Evolutionary conservation across 140 eudicot genomes (phyloP).

Genomic region (Erigeron philadelphicus): DNA sequence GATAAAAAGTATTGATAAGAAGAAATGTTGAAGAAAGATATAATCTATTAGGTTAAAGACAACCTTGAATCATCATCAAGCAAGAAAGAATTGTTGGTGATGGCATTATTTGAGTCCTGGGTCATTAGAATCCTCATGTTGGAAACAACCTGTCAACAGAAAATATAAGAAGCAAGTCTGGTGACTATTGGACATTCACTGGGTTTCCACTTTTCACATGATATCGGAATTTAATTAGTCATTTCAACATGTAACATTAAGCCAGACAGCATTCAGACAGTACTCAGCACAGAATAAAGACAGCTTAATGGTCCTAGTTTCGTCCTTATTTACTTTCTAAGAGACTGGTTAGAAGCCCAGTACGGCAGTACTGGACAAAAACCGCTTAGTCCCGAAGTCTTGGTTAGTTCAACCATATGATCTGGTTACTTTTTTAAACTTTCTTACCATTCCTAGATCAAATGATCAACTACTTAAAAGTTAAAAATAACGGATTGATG

Average conservation of each 20-base stretch:
- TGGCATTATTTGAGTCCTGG: slow-evolving; percentile 77
- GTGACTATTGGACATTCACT: not conserved
- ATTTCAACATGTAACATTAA: not conserved
- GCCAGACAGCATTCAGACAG: not conserved
- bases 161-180: not conserved
- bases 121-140: slow-evolving; percentile 84
- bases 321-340: too few species aligned
- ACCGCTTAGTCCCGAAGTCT: too few species aligned
- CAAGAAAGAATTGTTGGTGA: slow-evolving; percentile 70
- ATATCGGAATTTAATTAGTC: not conserved
- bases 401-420: too few species aligned
- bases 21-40: slow-evolving; percentile 4
- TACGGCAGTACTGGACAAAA: too few species aligned
- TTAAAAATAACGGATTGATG: too few species aligned
- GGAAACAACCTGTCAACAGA: slow-evolving; percentile 56
- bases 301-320: too few species aligned
- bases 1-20: too few species aligned
- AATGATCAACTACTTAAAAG: too few species aligned
- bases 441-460: too few species aligned
- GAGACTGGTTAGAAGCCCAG: too few species aligned
- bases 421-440: too few species aligned
- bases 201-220: not conserved
- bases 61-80: slow-evolving; percentile 96
- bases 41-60: slow-evolving; percentile 8
- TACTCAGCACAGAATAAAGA: not conserved